phyloP scores from a whole-genome alignment of 768 basidiomycete species.

The Udeniomyces megalosporus region DNA sequence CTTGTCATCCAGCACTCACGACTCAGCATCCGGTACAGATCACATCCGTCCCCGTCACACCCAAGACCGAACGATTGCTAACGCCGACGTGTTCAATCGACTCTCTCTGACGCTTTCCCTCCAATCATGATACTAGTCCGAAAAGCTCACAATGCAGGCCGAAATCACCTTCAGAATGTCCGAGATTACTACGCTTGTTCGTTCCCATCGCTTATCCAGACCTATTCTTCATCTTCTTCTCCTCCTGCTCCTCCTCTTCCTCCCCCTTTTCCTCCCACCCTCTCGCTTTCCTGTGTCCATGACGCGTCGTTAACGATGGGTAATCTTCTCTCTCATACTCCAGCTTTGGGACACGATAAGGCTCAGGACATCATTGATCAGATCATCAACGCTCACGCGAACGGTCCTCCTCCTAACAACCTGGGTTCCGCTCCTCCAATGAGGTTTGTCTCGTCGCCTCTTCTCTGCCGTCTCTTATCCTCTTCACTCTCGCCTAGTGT shows the following conservation, averaged over 20 bases:
- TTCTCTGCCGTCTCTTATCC: not conserved
- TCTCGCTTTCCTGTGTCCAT: not conserved
- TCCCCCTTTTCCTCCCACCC: not conserved
- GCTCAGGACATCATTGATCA: slow-evolving; percentile 97
- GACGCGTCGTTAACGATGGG: not conserved
- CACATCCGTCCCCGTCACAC: not conserved
- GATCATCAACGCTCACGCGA: slow-evolving; percentile 74
- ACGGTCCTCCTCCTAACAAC: slow-evolving; percentile 5
- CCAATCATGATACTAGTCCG: no score
- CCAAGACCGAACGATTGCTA: not conserved
- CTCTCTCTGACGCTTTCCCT: no score
- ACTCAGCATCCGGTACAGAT: slow-evolving; percentile 70
- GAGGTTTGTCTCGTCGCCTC: not conserved
- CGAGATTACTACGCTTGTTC: slow-evolving; percentile 90
- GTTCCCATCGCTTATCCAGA: not conserved
- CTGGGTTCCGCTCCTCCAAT: slow-evolving; percentile 7
- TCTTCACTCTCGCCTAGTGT: no score
- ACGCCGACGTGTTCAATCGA: not conserved
- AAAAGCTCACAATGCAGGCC: slow-evolving; percentile 93
- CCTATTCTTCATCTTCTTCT: not conserved
- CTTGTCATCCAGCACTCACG: slow-evolving; percentile 43
- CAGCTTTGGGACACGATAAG: slow-evolving; percentile 60
- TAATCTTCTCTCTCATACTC: not conserved
- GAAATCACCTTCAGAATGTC: slow-evolving; percentile 93
- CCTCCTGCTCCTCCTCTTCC: not conserved